These are phyloP conservation scores for Xylogone sp. DNA, from an alignment of 2,329 filamentous ascomycete species.

Conservation along the genomic window DNA sequence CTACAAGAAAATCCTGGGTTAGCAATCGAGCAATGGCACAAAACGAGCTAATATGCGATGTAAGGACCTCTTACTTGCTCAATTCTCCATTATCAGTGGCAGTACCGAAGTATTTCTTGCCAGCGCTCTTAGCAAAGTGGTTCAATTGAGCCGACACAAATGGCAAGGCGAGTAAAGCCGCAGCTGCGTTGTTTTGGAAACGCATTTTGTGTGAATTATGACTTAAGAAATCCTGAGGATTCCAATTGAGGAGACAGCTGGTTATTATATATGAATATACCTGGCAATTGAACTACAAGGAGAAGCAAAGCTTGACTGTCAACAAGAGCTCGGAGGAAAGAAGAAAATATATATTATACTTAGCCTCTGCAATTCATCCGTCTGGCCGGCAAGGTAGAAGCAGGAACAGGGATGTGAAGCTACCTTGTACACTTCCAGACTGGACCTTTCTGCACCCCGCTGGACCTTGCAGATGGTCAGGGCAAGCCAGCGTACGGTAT, in stretches of 20 bases:
- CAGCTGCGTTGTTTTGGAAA: conserved; percentile 8
- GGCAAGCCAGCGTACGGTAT: too few species aligned
- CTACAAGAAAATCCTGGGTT: background rate
- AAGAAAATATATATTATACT: background rate
- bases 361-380: background rate
- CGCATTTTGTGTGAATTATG: conserved; percentile 9
- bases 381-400: background rate
- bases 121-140: conserved; percentile 50
- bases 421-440: background rate
- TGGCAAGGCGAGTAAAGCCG: conserved; percentile 10
- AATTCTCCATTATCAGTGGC: conserved; percentile 55
- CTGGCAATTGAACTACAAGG: background rate
- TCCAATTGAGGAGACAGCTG: background rate
- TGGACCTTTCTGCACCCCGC: background rate
- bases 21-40: background rate
- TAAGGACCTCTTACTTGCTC: conserved; percentile 34
- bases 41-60: background rate
- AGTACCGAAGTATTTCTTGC: conserved; percentile 51
- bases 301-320: background rate
- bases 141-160: conserved; percentile 39
- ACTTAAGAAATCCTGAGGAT: background rate
- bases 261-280: background rate
- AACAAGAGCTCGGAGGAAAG: background rate
- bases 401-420: background rate
- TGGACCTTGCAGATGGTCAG: background rate